Evolutionary conservation across 2,329 filamentous ascomycete species (phyloP).

Genomic region (Scedosporium apiospermum): DNA sequence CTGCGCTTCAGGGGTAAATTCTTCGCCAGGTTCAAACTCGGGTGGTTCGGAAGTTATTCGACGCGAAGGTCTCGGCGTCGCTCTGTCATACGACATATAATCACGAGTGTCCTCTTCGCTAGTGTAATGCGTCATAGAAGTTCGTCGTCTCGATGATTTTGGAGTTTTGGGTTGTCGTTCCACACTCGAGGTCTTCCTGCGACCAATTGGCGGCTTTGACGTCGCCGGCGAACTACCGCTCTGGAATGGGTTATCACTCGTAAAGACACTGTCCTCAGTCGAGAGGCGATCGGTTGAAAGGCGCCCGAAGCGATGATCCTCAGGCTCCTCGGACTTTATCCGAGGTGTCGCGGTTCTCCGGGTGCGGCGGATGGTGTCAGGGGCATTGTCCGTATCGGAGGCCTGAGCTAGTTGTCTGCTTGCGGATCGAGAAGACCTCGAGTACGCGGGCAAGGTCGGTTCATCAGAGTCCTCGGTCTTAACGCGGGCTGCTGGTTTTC

Average conservation of each 20-base stretch:
- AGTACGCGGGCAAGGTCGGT: conserved; percentile 25
- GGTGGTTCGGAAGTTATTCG: conserved; percentile 8
- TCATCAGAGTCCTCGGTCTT: conserved; percentile 42
- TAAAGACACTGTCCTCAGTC: conserved; percentile 49
- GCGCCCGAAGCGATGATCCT: conserved; percentile 27
- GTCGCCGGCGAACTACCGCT: conserved; percentile 63
- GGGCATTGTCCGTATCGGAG: conserved; percentile 36
- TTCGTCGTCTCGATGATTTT: conserved; percentile 32
- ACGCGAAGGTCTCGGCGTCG: not conserved
- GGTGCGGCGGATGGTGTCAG: conserved; percentile 30
- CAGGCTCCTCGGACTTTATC: conserved; percentile 44
- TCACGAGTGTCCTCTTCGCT: not conserved
- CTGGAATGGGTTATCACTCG: conserved; percentile 87
- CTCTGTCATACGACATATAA: not conserved
- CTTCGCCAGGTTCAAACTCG: conserved; percentile 63
- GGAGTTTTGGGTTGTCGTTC: conserved; percentile 27
- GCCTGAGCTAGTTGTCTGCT: conserved; percentile 44
- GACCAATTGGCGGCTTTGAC: conserved; percentile 29
- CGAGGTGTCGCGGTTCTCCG: conserved; percentile 43
- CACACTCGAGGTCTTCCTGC: conserved; percentile 37
- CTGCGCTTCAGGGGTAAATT: conserved; percentile 89
- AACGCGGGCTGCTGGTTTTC: conserved; percentile 43
- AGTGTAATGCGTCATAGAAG: conserved; percentile 17
- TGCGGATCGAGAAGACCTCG: conserved; percentile 41
- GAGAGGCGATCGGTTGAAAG: conserved; percentile 4